Evolutionary conservation across 306 rosid species (phyloP), one percentile per base, ranked within the genome.

Genomic region (Rosa lucieae): DNA sequence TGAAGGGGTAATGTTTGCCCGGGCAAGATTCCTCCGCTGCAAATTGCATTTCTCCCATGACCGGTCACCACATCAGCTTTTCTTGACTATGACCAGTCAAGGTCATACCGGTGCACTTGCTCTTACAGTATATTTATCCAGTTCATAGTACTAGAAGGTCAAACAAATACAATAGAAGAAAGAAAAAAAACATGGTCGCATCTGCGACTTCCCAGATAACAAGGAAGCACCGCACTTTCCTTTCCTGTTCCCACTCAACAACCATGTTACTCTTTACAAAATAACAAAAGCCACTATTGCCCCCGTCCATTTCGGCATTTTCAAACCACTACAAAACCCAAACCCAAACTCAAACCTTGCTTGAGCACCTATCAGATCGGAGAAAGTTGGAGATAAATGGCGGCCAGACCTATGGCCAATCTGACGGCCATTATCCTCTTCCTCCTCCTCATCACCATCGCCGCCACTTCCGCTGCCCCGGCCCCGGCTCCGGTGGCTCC

Each of bases 331-430:
- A 67, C 71, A 35, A 39, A 39, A 37, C n/a, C 71, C 21, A 7
- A 65, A 61, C 18, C 18, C n/a, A n/a, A n/a, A n/a, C n/a, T n/a
- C 70, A 62, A 13, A 26, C 13, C 15, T 7, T 7, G 14, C 70
- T 63, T 14, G 18, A 13, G 32, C 32, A n/a, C 26, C 26, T 32
- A 32, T 14, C 70, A 59, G 78, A 75, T 75, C 70, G 58, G 63
- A 72, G 65, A 51, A 6, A 47, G 75, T 5, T 4, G 21, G 46
- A 66, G 12, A 70, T 13, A 10, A 7, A 55, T 55, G 53, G 70
- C 35, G 53, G 79, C 80, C 35, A 85, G 85, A 47, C 10, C 80
- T 12, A 37, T 72, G 82, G 67, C 76, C 43, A 59, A 67, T 56
- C 79, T 78, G 23, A 9, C 69, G 51, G 69, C 66, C 42, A 10